A percentile compares a stretch with the other conserved stretches of the same genome.
Conservation (phyloP, 352 stramenopile genomes). For the Pythium sp. region DNA sequence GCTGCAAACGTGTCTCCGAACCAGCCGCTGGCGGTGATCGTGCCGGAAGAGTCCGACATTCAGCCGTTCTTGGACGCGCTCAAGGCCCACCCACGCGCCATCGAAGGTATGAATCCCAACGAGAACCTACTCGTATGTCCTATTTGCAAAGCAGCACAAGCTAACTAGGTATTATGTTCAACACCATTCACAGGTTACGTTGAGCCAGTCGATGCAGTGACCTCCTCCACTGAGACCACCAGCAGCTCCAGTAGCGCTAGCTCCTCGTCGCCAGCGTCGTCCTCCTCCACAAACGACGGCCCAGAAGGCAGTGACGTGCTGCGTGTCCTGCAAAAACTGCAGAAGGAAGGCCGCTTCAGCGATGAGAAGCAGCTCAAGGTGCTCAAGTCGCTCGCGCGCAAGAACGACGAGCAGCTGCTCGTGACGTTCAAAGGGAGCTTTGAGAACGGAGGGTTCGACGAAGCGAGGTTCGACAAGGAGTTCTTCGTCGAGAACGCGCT, state of each 20-base stretch:
- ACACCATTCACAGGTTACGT: conserved; percentile 27
- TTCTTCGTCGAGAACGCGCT: conserved; percentile 85
- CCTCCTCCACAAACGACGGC: conserved; percentile 13
- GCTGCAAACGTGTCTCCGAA: conserved; percentile 51
- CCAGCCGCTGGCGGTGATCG: conserved; percentile 77
- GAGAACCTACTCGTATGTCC: not conserved
- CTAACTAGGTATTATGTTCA: not conserved
- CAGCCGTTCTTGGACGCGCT: conserved; percentile 58
- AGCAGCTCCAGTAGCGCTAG: not conserved
- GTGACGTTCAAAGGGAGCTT: conserved; percentile 82
- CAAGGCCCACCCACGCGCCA: conserved; percentile 46
- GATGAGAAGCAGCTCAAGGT: conserved; percentile 69
- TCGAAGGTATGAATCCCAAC: conserved; percentile 46
- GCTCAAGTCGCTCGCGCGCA: conserved; percentile 83
- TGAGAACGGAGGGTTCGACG: conserved; percentile 43
- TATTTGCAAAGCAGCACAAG: not conserved
- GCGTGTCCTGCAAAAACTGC: conserved; percentile 66
- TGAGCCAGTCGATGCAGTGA: conserved; percentile 21
- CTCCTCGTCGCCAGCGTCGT: conserved; percentile 9
- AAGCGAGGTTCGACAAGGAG: conserved; percentile 64
- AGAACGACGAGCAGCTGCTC: conserved; percentile 75
- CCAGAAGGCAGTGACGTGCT: conserved; percentile 64
- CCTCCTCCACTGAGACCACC: not conserved
- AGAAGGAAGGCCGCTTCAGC: conserved; percentile 75
- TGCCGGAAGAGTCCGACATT: conserved; percentile 59